Evolutionary conservation across 2,329 filamentous ascomycete genomes (phyloP).

Genomic region (Xylariomycetidae sp.): DNA sequence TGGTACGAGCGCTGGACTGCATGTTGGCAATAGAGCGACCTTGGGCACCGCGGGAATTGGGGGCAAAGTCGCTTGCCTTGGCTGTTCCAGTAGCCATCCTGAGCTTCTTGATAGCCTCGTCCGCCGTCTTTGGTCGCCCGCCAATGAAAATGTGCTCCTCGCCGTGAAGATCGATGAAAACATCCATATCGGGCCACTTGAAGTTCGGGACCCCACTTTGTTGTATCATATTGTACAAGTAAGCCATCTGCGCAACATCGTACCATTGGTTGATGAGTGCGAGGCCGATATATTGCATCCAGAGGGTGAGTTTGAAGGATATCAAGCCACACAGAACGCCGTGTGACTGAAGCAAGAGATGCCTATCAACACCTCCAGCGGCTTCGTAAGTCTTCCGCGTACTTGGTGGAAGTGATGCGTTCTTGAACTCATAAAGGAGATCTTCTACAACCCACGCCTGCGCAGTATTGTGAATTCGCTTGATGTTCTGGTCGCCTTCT

Average conservation of each 20-base stretch:
- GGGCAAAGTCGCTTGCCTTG: slow-evolving; percentile 20
- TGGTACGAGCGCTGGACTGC: slow-evolving; percentile 10
- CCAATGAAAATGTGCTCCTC: slow-evolving; percentile 25
- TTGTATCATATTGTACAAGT: slow-evolving; percentile 23
- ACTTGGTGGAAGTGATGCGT: too few relatives aligned
- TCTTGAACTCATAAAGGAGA: slow-evolving; percentile 7
- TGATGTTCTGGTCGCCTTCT: slow-evolving; percentile 18
- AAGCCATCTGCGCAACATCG: slow-evolving; percentile 24
- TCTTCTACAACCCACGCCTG: slow-evolving; percentile 14
- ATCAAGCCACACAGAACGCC: slow-evolving; percentile 19
- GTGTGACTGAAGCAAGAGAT: slow-evolving; percentile 20
- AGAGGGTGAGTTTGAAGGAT: slow-evolving; percentile 20
- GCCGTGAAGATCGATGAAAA: slow-evolving; percentile 25
- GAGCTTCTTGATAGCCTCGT: slow-evolving; percentile 22
- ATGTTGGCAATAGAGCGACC: slow-evolving; percentile 15
- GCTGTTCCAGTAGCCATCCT: slow-evolving; percentile 23
- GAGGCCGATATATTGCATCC: slow-evolving; percentile 21
- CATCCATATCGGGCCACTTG: slow-evolving; percentile 25
- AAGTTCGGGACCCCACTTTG: slow-evolving; percentile 6
- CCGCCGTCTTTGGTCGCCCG: slow-evolving; percentile 20
- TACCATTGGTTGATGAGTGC: slow-evolving; percentile 22
- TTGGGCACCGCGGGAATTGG: slow-evolving; percentile 15
- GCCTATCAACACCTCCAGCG: too few relatives aligned
- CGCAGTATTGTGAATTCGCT: slow-evolving; percentile 9
- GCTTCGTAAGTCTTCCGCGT: too few relatives aligned